Evolutionary conservation across 176 grass and related monocot species (phyloP), one percentile per base, ranked within the genome.

Genomic region (Oropetium thomaeum): DNA sequence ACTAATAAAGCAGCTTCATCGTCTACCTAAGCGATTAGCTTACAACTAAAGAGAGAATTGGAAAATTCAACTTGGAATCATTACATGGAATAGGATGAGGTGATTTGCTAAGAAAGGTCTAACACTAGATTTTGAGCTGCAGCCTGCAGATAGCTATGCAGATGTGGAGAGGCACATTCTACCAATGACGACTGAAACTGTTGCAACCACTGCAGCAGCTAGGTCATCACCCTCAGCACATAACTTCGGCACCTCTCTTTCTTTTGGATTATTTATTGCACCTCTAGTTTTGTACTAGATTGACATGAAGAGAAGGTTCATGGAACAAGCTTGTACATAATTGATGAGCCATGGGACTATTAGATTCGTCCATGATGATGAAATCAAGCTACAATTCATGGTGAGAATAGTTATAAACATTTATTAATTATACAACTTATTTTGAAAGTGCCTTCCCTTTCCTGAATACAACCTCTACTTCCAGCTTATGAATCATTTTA

Each of bases 361-460:
- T 26, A 71, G 34, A 70, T 20, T 77, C n/a, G n/a, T n/a, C 53
- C 43, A 11, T 71, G 34, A 54, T 43, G 57, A 63, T 64, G 73
- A 60, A 62, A 54, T 30, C 41, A 34, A 35, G 53, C 55, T 26
- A 23, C 14, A 51, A 51, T 30, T 71, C 58, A 22, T 16, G 44
- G 35, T 55, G 16, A 28, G 55, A 28, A 6, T 54, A 55, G 42
- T n/a, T 64, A 63, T 17, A 51, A 51, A 23, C 7, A 58, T 75
- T 67, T 20, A 67, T 67, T 45, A 25, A 41, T 16, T 40, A 73
- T 10, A n/a, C 69, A 73, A 52, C 45, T 57, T 54, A 73, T 65
- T 65, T 74, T 76, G 40, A 29, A 44, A 57, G 33, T n/a, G n/a
- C n/a, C 44, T 72, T 71, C 22, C 74, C 66, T 30, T 77, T 65